phyloP scores from a whole-genome alignment of 192 early-diverging fungal genomes.

The Podila epicladia region DNA sequence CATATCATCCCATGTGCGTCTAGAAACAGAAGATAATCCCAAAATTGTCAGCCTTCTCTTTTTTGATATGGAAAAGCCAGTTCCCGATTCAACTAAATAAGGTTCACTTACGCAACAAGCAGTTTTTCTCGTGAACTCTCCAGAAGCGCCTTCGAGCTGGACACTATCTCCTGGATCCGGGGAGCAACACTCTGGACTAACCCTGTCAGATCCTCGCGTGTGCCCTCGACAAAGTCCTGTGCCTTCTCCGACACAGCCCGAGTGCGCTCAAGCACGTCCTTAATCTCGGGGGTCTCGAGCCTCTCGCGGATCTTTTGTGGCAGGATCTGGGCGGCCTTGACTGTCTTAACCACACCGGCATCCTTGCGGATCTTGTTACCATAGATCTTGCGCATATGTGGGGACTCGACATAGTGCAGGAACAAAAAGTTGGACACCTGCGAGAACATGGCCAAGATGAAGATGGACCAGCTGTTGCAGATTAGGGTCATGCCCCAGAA shows the following conservation, averaged over 20 bases:
- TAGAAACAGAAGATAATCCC: constrained; percentile 9
- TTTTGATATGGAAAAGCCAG: background rate
- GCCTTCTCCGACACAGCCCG: constrained; percentile 63
- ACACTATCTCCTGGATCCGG: constrained; percentile 58
- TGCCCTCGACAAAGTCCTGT: constrained; percentile 73
- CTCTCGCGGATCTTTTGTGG: constrained; percentile 63
- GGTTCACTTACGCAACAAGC: constrained; percentile 41
- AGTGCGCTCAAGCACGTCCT: constrained; percentile 63
- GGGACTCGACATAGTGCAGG: constrained; percentile 87
- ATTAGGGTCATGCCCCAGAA: constrained; percentile 95
- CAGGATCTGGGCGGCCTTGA: constrained; percentile 69
- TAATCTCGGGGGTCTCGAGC: constrained; percentile 60
- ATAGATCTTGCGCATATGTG: constrained; percentile 92
- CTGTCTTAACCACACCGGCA: constrained; percentile 80
- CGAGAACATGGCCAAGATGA: constrained; percentile 83
- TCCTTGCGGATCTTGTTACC: constrained; percentile 85
- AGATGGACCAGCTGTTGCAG: constrained; percentile 83
- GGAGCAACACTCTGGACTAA: constrained; percentile 64
- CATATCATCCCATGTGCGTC: constrained; percentile 52
- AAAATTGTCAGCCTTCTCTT: background rate
- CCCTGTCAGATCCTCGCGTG: constrained; percentile 57
- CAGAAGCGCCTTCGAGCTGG: constrained; percentile 55
- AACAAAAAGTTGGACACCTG: constrained; percentile 89
- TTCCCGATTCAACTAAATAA: background rate
- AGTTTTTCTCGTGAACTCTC: constrained; percentile 50